Percentiles rank a stretch among this genome's conserved stretches.
These are phyloP conservation scores for Mycena pura DNA, from an alignment of 768 basidiomycete genomes.

Conservation along the genomic window DNA sequence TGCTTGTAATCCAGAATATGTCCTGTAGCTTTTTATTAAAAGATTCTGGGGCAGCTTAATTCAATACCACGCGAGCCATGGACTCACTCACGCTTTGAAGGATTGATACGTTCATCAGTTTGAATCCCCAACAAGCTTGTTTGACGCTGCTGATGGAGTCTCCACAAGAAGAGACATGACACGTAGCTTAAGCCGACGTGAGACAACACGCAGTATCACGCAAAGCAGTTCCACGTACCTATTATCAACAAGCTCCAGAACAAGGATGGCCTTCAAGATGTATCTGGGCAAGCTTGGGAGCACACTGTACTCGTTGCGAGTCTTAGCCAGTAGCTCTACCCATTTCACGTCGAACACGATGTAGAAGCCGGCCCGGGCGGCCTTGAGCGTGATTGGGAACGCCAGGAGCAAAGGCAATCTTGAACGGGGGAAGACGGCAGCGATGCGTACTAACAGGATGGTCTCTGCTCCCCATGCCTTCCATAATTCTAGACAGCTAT, in stretches of 20 bases:
- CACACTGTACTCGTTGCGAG: background rate
- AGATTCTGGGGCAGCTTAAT: background rate
- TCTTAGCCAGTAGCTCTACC: background rate
- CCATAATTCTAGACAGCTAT: background rate
- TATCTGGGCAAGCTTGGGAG: background rate
- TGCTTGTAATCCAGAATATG: slow-evolving; percentile 12
- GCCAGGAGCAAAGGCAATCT: background rate
- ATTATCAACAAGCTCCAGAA: slow-evolving; percentile 7
- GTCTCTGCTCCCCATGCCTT: background rate
- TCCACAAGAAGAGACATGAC: slow-evolving; percentile 5
- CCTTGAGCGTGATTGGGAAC: slow-evolving; percentile 3
- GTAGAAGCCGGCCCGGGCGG: background rate
- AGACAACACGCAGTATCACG: background rate
- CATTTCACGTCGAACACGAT: slow-evolving; percentile 1
- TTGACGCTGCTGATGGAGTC: background rate
- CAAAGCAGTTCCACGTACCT: background rate
- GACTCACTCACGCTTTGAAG: background rate
- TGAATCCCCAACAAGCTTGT: background rate
- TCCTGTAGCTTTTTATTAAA: background rate
- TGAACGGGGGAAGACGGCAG: background rate
- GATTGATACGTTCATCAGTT: background rate
- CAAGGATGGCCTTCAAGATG: background rate
- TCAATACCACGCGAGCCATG: too few species aligned
- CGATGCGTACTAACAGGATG: background rate
- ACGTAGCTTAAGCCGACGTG: background rate